Conservation (phyloP, 768 basidiomycete species). For the Lentinula guzmanii region DNA sequence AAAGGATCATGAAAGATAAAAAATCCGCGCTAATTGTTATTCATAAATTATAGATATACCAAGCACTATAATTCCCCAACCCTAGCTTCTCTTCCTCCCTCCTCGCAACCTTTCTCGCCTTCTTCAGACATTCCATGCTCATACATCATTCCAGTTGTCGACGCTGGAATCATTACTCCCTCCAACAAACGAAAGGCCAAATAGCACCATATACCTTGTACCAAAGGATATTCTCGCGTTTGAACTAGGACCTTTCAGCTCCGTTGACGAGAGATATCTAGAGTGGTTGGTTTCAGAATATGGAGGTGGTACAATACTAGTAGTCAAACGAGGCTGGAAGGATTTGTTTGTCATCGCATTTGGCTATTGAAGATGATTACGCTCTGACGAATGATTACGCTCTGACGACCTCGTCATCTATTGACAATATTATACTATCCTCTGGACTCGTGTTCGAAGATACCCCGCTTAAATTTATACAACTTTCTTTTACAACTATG, state of each 20-base stretch:
- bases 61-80: conserved; percentile 22
- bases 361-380: conserved; percentile 4
- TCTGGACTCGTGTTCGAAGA: not conserved
- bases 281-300: conserved; percentile 76
- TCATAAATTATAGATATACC: conserved; percentile 25
- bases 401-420: not conserved
- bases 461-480: not conserved
- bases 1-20: conserved; percentile 11
- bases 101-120: conserved; percentile 22
- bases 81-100: conserved; percentile 15
- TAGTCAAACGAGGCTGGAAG: conserved; percentile 44
- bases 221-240: conserved; percentile 63
- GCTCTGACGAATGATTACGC: not conserved
- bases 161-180: conserved; percentile 32
- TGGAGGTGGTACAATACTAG: conserved; percentile 34
- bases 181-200: conserved; percentile 6
- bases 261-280: conserved; percentile 64
- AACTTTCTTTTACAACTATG: no score
- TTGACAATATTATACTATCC: not conserved
- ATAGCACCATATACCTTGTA: conserved; percentile 36
- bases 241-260: conserved; percentile 70
- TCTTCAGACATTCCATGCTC: conserved; percentile 63
- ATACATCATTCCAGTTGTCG: conserved; percentile 53
- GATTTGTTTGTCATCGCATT: conserved; percentile 42
- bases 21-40: not conserved